phyloP scores from a whole-genome alignment of 2,329 filamentous ascomycete genomes.

The Exophiala dermatitidis region DNA sequence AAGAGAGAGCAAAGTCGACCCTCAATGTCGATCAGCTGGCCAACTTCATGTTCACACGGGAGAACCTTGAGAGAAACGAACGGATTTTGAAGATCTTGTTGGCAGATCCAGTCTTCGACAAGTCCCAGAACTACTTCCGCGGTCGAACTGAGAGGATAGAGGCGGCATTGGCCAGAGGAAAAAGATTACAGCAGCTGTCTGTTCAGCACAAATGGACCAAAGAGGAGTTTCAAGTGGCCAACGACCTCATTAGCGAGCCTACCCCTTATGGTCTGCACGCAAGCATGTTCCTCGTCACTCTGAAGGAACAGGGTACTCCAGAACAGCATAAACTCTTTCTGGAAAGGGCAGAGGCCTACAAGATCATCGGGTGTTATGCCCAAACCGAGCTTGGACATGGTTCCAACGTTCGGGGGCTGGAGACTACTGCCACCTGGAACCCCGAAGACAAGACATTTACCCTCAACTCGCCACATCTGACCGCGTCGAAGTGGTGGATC shows the following conservation, averaged over 20 bases:
- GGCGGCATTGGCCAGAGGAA: conserved; percentile 61
- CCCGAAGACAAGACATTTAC: conserved; percentile 65
- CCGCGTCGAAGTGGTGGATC: conserved; percentile 79
- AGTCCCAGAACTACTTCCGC: conserved; percentile 68
- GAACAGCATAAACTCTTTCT: conserved; percentile 69
- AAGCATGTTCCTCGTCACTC: conserved; percentile 62
- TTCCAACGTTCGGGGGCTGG: conserved; percentile 65
- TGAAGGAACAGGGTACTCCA: conserved; percentile 63
- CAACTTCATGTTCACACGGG: conserved; percentile 61
- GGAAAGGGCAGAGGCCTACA: conserved; percentile 59
- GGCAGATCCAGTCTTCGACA: conserved; percentile 65
- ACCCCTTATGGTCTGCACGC: conserved; percentile 68
- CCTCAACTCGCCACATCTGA: conserved; percentile 65
- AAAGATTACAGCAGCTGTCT: conserved; percentile 60
- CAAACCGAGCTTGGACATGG: conserved; percentile 76
- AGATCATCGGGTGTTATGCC: conserved; percentile 71
- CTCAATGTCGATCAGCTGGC: conserved; percentile 61
- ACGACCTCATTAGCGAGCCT: conserved; percentile 64
- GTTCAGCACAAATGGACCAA: conserved; percentile 60
- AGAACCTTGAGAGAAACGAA: conserved; percentile 54
- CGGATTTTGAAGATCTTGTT: conserved; percentile 58
- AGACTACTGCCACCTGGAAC: conserved; percentile 69
- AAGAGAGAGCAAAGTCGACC: conserved; percentile 61
- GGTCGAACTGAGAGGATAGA: conserved; percentile 63
- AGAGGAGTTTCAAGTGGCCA: conserved; percentile 58